Evolutionary conservation across 2,329 filamentous ascomycete genomes (phyloP).

Genomic region (Xylaria hypoxylon): DNA sequence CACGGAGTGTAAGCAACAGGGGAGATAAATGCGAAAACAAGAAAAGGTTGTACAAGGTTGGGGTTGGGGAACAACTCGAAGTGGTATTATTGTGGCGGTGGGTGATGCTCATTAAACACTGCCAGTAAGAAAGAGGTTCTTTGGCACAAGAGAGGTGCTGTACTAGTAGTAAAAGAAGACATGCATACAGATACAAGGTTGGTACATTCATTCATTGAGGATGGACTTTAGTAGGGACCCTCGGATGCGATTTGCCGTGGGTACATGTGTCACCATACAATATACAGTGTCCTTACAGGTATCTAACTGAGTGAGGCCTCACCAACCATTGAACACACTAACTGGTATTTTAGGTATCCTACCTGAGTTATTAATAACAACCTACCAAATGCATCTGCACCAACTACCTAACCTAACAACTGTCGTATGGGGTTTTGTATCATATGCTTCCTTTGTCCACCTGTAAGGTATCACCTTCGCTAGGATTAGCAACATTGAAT

Average conservation of each 20-base stretch:
- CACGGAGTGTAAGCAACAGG: conserved; percentile 1
- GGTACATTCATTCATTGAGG: conserved; percentile 3
- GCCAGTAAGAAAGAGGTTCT: conserved; percentile 17
- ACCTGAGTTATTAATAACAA: background rate
- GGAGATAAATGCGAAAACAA: conserved; percentile 1
- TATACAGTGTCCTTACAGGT: background rate
- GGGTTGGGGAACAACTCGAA: conserved; percentile 22
- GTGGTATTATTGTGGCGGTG: conserved; percentile 24
- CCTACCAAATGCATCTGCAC: too few species aligned
- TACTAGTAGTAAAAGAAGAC: conserved; percentile 6
- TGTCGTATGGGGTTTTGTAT: too few species aligned
- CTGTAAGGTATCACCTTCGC: too few species aligned
- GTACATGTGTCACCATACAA: conserved; percentile 1
- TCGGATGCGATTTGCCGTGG: conserved; percentile 32
- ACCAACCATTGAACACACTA: background rate
- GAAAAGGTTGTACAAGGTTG: conserved; percentile 27
- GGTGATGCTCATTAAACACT: conserved; percentile 32
- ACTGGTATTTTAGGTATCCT: too few species aligned
- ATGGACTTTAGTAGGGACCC: background rate
- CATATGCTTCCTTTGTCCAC: too few species aligned
- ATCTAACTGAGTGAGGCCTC: conserved; percentile 12
- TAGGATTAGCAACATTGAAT: too few species aligned
- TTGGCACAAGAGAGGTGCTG: background rate
- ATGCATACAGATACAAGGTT: conserved; percentile 15
- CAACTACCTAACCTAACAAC: too few species aligned